Conservation (phyloP, 139 green algal species). For the Chlorella sp. region DNA sequence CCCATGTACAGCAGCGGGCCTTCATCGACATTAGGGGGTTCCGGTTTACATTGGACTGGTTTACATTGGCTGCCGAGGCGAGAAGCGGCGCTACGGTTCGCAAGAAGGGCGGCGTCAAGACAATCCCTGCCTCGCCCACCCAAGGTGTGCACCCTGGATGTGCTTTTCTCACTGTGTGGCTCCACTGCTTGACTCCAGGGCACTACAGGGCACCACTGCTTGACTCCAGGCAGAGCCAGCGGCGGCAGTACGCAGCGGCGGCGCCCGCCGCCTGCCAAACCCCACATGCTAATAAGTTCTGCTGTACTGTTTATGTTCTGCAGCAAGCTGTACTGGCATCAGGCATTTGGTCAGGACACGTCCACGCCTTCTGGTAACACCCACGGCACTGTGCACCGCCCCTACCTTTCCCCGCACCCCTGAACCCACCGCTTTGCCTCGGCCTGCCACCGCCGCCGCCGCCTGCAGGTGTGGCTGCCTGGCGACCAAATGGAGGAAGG, state of each 20-base stretch:
- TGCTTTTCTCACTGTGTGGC: neutral
- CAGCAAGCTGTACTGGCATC: too few relatives aligned
- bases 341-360: too few relatives aligned
- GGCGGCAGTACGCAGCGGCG: neutral
- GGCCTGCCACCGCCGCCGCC: neutral
- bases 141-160: neutral
- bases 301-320: too few relatives aligned
- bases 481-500: slow-evolving; percentile 81
- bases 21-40: neutral
- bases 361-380: too few relatives aligned
- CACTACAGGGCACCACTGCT: too few relatives aligned
- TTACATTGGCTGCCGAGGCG: too few relatives aligned
- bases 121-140: slow-evolving; percentile 17
- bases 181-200: too few relatives aligned
- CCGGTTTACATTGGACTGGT: too few relatives aligned
- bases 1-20: too few relatives aligned
- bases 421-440: too few relatives aligned
- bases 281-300: too few relatives aligned
- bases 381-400: neutral
- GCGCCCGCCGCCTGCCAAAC: neutral
- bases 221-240: neutral
- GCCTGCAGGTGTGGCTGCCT: slow-evolving; percentile 81
- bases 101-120: slow-evolving; percentile 35
- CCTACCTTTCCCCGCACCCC: too few relatives aligned
- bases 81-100: neutral